phyloP scores from a whole-genome alignment of 2,329 filamentous ascomycete species.

The Clonostachys rosea region DNA sequence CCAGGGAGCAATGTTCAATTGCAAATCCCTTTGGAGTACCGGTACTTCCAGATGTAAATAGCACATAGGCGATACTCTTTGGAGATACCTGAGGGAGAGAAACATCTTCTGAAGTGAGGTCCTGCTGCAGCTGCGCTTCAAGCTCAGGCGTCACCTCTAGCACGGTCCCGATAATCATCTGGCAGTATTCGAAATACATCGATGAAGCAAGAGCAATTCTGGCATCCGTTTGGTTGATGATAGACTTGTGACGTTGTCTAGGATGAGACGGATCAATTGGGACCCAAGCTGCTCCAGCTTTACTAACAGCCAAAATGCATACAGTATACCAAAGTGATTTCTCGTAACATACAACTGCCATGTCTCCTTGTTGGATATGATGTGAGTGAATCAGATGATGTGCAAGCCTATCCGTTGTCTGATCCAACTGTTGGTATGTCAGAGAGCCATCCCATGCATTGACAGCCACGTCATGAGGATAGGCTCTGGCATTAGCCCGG shows the following conservation, averaged over 20 bases:
- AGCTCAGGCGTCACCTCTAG: slow-evolving; percentile 13
- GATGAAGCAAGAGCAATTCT: not conserved
- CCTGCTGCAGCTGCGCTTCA: not conserved
- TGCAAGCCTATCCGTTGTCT: slow-evolving; percentile 29
- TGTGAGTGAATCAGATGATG: slow-evolving; percentile 16
- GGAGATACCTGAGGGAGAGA: not conserved
- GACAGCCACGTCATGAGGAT: slow-evolving; percentile 26
- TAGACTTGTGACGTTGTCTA: not conserved
- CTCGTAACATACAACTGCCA: slow-evolving; percentile 2
- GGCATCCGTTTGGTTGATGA: not conserved
- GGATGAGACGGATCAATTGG: slow-evolving; percentile 4
- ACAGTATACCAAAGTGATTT: slow-evolving; percentile 4
- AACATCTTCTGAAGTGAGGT: not conserved
- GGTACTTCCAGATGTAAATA: slow-evolving; percentile 8
- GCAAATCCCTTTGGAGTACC: slow-evolving; percentile 8
- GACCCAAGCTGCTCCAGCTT: slow-evolving; percentile 3
- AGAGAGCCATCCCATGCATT: slow-evolving; percentile 33
- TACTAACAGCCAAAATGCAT: slow-evolving; percentile 2
- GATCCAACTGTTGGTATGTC: slow-evolving; percentile 20
- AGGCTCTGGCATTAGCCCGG: slow-evolving; percentile 20
- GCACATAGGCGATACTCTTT: slow-evolving; percentile 5
- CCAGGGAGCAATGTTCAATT: not conserved
- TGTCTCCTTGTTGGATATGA: not conserved
- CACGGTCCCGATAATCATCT: not conserved
- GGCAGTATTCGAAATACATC: not conserved